Base-by-base conservation (phyloP, 2,329 filamentous ascomycete genomes). In the Onygena corvina region DNA sequence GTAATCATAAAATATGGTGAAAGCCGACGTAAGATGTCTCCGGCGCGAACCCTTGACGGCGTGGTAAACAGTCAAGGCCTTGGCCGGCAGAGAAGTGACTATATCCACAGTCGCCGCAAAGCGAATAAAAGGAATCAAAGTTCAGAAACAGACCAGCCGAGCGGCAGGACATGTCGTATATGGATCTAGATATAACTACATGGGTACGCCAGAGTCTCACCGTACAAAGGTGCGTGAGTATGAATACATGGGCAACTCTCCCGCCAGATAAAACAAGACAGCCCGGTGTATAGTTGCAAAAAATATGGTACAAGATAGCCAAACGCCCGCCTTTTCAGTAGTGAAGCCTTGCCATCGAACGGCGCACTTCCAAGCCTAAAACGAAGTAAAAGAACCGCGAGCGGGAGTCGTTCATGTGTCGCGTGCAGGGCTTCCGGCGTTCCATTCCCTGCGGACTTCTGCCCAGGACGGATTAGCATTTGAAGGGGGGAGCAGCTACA, bases 301-400 rank as follows among this genome's bases (percentile, higher is more conserved):
- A 42, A 4, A 20, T 42, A 42, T 42, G 11, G 38, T 42, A 42
- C 21, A 42, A n/a, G 14, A 42, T 27, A 42, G 16, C 38, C 38
- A 42, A 42, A 42, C 38, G 38, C 38, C 38, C 38, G 38, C 38
- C 25, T 42, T 40, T 42, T 27, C 38, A 25, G 14, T 42, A 27
- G 38, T 42, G 27, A 29, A 42, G 38, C 38, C 23, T n/a, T 42
- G 23, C 38, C 38, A 20, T n/a, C 21, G 3, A 27, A 29, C 6
- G 20, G 20, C 27, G 38, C 38, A 42, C 38, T 23, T 23, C 21
- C 16, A n/a, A 16, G 12, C 27, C 18, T 40, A n/a, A 42, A 25
- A 42, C 25, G 38, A 42, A 42, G 27, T 14, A 4, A 42, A 14
- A 2, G 7, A n/a, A 16, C 25, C 25, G 25, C 38, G 11, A 7